These are phyloP conservation scores for Lithohypha guttulata DNA, from an alignment of 2,329 filamentous ascomycete species.

Conservation along the genomic window DNA sequence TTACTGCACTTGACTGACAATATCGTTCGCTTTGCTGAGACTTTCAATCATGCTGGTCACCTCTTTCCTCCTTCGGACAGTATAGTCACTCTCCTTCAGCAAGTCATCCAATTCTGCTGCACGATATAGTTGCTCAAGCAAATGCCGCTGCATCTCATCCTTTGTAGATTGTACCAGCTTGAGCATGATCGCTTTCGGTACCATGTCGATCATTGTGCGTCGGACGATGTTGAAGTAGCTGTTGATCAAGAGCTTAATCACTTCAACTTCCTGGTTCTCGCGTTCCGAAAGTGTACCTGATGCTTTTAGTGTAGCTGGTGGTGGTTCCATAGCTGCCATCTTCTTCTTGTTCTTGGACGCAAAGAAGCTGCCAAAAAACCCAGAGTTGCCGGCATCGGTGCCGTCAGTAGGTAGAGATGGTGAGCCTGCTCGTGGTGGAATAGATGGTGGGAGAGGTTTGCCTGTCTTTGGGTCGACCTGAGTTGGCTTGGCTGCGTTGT, in stretches of 20 bases:
- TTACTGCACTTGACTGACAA: slow-evolving; percentile 68
- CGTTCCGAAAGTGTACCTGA: slow-evolving; percentile 88
- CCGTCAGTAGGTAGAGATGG: slow-evolving; percentile 55
- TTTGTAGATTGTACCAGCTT: slow-evolving; percentile 90
- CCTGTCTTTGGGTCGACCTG: slow-evolving; percentile 98
- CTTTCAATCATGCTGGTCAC: slow-evolving; percentile 99
- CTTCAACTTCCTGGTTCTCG: slow-evolving; percentile 90
- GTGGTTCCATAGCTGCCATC: slow-evolving; percentile 98
- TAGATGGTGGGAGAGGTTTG: slow-evolving; percentile 65
- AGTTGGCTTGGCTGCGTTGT: slow-evolving; percentile 69
- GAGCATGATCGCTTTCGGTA: slow-evolving; percentile 98
- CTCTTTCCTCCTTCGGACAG: slow-evolving; percentile 85
- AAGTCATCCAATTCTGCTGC: slow-evolving; percentile 81
- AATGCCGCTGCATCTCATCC: slow-evolving; percentile 95
- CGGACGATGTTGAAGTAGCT: slow-evolving; percentile 98
- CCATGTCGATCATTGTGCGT: slow-evolving; percentile 99
- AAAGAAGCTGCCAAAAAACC: slow-evolving; percentile 98
- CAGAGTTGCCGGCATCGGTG: slow-evolving; percentile 50
- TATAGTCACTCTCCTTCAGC: slow-evolving; percentile 97
- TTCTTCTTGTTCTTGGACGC: slow-evolving; percentile 99
- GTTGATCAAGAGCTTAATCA: slow-evolving; percentile 93
- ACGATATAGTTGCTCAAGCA: slow-evolving; percentile 96
- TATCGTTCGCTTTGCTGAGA: slow-evolving; percentile 78
- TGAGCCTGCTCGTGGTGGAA: slow-evolving; percentile 62
- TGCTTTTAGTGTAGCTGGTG: slow-evolving; percentile 84